Evolutionary conservation across 164 flowering plant genomes (phyloP).

Genomic region (Akebia trifoliata): DNA sequence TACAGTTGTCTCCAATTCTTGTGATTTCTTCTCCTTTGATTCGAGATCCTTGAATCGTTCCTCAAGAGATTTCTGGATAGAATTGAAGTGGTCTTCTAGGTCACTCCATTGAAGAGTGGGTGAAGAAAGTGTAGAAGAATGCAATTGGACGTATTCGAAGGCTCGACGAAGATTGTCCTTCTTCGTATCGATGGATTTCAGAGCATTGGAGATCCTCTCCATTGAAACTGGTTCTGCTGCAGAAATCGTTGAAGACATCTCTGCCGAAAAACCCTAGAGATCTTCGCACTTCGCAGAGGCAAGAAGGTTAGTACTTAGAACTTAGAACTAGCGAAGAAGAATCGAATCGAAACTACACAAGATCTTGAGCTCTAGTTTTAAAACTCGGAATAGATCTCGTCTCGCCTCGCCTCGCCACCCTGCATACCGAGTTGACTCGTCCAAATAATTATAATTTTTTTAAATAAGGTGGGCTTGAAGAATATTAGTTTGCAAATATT

Average conservation of each 20-base stretch:
- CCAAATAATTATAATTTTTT: no score
- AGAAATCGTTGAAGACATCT: neutral
- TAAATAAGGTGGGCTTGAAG: no score
- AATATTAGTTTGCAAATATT: no score
- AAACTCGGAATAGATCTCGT: no score
- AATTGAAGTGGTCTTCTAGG: constrained; percentile 52
- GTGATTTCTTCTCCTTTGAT: neutral
- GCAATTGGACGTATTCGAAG: constrained; percentile 39
- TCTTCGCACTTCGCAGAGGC: no score
- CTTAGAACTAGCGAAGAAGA: no score
- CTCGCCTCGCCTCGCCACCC: no score
- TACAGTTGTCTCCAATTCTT: neutral
- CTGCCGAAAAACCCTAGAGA: no score
- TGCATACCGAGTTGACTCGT: no score
- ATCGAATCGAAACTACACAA: no score
- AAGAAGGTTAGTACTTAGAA: no score
- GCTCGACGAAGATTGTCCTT: constrained; percentile 38
- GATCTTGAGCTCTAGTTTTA: no score
- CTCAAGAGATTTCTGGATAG: constrained; percentile 24
- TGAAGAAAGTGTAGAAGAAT: constrained; percentile 36
- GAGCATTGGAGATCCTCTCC: constrained; percentile 30
- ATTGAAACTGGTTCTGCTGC: neutral
- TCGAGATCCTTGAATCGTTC: constrained; percentile 16
- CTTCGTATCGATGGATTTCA: constrained; percentile 30
- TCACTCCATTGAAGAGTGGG: constrained; percentile 56